phyloP scores from a whole-genome alignment of 768 basidiomycete species.

The Amanita exitialis region DNA sequence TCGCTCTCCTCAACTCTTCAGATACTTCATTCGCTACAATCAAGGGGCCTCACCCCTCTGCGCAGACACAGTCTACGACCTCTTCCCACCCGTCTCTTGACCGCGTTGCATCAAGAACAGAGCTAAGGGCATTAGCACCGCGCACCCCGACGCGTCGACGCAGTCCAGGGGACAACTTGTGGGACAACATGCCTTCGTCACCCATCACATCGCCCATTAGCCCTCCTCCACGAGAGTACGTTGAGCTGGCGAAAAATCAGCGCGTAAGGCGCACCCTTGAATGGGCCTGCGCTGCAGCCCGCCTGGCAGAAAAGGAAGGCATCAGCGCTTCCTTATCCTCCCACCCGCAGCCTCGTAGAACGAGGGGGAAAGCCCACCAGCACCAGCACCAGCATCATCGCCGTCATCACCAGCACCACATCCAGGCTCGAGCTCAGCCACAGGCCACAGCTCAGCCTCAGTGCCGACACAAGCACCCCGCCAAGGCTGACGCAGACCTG shows the following conservation, averaged over 20 bases:
- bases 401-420: not conserved
- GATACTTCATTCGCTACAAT: conserved; percentile 17
- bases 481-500: conserved; percentile 25
- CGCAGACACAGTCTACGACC: conserved; percentile 16
- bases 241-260: conserved; percentile 37
- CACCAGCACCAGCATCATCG: conserved; percentile 5
- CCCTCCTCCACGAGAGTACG: conserved; percentile 36
- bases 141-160: conserved; percentile 30
- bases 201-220: conserved; percentile 46
- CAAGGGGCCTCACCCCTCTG: conserved; percentile 13
- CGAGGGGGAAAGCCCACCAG: not conserved
- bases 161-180: conserved; percentile 28
- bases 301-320: conserved; percentile 26
- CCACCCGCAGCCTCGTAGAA: not conserved
- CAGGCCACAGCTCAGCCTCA: not conserved
- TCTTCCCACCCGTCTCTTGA: conserved; percentile 42
- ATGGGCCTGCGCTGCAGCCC: conserved; percentile 64
- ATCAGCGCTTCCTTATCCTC: not conserved
- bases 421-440: not conserved
- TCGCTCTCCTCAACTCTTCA: conserved; percentile 32
- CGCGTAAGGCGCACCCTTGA: conserved; percentile 48
- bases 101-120: conserved; percentile 44
- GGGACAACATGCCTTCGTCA: conserved; percentile 55
- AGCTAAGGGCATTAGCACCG: conserved; percentile 30
- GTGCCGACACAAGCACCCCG: conserved; percentile 3